These are phyloP conservation scores for Fusarium devonianum DNA, from an alignment of 2,329 filamentous ascomycete species.

Conservation along the genomic window DNA sequence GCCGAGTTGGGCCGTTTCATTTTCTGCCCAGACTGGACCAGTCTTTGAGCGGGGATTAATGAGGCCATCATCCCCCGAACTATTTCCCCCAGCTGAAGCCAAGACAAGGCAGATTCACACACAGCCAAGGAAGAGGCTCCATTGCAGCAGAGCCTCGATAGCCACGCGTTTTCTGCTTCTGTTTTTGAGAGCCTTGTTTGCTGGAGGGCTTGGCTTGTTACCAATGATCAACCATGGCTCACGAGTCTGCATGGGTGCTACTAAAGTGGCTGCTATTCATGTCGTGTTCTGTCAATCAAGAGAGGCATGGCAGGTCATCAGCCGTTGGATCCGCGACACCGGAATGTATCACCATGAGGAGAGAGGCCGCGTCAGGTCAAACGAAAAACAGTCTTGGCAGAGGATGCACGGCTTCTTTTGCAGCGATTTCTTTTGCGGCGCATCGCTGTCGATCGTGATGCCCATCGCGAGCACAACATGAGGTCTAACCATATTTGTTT, in stretches of 20 bases:
- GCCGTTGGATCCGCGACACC: not conserved
- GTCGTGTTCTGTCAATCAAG: not conserved
- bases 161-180: slow-evolving; percentile 25
- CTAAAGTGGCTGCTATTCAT: not conserved
- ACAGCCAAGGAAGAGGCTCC: not conserved
- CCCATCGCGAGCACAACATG: not conserved
- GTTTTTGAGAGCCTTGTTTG: slow-evolving; percentile 10
- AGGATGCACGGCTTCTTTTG: not conserved
- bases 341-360: not conserved
- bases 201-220: not conserved
- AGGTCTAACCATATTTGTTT: not conserved
- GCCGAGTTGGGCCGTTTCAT: not conserved
- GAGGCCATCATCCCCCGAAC: not conserved
- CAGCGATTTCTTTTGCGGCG: no score
- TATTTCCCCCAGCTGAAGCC: slow-evolving; percentile 14
- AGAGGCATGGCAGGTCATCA: slow-evolving; percentile 1
- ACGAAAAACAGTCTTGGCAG: not conserved
- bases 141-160: slow-evolving; percentile 30
- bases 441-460: not conserved
- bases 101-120: not conserved
- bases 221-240: not conserved
- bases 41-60: not conserved
- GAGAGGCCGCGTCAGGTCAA: not conserved
- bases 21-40: not conserved
- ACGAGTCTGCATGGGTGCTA: not conserved